Base-by-base conservation (phyloP, 2,329 filamentous ascomycete species). In the Aspergillus ruber region DNA sequence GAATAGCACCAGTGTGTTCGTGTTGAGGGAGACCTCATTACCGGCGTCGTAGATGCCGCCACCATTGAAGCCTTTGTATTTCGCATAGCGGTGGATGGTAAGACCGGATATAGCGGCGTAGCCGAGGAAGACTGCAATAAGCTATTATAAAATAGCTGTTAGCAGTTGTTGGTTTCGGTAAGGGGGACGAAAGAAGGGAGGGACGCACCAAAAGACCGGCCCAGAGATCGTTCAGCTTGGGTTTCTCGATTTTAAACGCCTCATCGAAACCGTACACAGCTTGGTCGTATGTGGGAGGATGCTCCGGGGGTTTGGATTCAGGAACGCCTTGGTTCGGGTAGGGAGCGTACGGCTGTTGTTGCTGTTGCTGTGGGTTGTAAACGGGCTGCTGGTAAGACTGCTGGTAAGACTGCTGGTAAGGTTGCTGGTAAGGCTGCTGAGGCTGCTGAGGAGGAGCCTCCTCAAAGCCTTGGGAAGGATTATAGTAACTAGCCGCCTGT, bases 211-310 rank as follows among this genome's bases (percentile, higher is more conserved):
- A 72, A 36, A 94, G 72, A 3, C 86, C 90, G 3, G 90, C 90
- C 91, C 90, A 96, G 21, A 87, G 64, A 65, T 97, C 91, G 61
- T 96, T 88, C 71, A 79, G 95, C 67, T 91, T 94, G n/a, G 89
- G 89, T 53, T 75, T 83, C 44, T 88, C 80, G 45, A 96, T 69
- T 68, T 85, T 85, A 75, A 97, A 96, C 1, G 83, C 81, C 61
- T 96, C 80, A 17, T 91, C 82, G 63, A 94, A 96, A 13, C 63
- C 71, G 43, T 73, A 71, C 29, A 59, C 63, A 4, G 63, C 62
- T 35, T 62, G 56, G 20, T 60, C 59, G 42, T 62, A 71, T 45
- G 67, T 64, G 50, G 68, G 64, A 5, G 64, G 63, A 50, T 71
- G 70, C 12, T 63, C 62, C 3, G 70, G 69, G n/a, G 68, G 67